These are phyloP conservation scores for Anacardium occidentale DNA, from an alignment of 345 rosid genomes.

Conservation along the genomic window DNA sequence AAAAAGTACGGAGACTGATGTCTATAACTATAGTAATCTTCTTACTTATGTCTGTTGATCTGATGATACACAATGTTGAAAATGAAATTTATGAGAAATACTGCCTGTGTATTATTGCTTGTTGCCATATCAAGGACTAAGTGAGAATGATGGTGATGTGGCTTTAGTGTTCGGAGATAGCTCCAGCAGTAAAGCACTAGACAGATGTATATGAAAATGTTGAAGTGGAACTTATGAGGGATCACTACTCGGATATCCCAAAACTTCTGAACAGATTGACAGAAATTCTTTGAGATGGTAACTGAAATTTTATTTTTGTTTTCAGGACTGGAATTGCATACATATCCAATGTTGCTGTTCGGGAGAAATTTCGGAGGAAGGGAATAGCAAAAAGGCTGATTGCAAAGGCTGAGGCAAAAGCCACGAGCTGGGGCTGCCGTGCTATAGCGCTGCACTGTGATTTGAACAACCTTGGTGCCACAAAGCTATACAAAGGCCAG, in stretches of 20 bases:
- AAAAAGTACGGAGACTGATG: background rate
- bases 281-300: background rate
- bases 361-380: slow-evolving; percentile 68
- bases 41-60: background rate
- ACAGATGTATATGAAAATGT: background rate
- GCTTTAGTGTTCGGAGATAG: background rate
- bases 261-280: background rate
- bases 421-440: slow-evolving; percentile 82
- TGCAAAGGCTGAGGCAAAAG: slow-evolving; percentile 82
- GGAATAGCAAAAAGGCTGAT: slow-evolving; percentile 84
- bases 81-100: too few relatives aligned
- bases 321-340: slow-evolving; percentile 85
- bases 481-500: slow-evolving; percentile 68
- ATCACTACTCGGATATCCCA: too few relatives aligned
- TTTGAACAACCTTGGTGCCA: slow-evolving; percentile 63
- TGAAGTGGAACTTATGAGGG: too few relatives aligned
- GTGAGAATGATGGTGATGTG: background rate
- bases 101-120: background rate
- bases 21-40: background rate
- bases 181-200: background rate
- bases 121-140: background rate
- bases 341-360: slow-evolving; percentile 87
- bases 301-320: background rate
- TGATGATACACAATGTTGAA: background rate
- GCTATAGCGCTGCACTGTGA: slow-evolving; percentile 86